These are phyloP conservation scores for Rickenella mellea DNA, from an alignment of 768 basidiomycete genomes.

Conservation along the genomic window DNA sequence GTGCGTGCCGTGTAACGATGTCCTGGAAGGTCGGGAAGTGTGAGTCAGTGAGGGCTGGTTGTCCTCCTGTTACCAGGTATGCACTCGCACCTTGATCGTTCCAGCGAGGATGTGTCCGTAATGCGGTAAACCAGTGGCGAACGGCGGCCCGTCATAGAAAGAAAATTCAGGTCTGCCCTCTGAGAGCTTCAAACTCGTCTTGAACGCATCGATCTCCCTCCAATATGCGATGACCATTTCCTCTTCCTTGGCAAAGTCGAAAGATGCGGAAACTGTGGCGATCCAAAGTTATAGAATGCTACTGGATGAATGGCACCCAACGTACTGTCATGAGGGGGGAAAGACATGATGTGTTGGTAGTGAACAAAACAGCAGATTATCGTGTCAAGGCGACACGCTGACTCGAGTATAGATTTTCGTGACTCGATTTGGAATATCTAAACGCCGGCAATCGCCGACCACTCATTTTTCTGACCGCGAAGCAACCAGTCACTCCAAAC, in stretches of 20 bases:
- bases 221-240: constrained; percentile 86
- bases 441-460: too few relatives aligned
- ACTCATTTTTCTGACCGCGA: too few relatives aligned
- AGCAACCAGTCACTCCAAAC: too few relatives aligned
- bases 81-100: constrained; percentile 70
- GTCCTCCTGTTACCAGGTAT: not conserved
- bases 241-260: constrained; percentile 83
- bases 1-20: constrained; percentile 93
- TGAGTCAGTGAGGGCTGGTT: not conserved
- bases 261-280: constrained; percentile 54
- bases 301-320: constrained; percentile 6
- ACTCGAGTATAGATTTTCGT: too few relatives aligned
- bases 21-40: constrained; percentile 43
- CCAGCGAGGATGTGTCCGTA: constrained; percentile 92
- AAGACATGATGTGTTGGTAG: constrained; percentile 45
- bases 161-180: constrained; percentile 85
- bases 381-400: too few relatives aligned
- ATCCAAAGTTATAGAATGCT: constrained; percentile 5
- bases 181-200: constrained; percentile 85
- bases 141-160: constrained; percentile 97
- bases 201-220: constrained; percentile 96
- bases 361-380: too few relatives aligned
- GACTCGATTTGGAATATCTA: too few relatives aligned
- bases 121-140: constrained; percentile 93
- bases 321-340: constrained; percentile 66